Conservation (phyloP, 768 basidiomycete species). For the Podaxis rugospora region DNA sequence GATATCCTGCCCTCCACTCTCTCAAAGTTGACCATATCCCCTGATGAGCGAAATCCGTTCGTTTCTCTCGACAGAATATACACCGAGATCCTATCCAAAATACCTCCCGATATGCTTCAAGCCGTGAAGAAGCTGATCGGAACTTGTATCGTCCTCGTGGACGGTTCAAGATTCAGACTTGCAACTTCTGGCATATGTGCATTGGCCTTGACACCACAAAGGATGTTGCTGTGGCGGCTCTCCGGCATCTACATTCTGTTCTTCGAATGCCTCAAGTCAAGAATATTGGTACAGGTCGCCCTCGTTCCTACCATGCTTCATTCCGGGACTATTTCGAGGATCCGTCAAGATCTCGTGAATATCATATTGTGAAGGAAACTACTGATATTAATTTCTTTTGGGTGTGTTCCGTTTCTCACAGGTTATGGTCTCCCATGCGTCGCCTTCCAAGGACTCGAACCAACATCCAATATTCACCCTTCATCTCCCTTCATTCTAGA, state of each 20-base stretch:
- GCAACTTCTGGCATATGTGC: neutral
- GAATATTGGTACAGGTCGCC: neutral
- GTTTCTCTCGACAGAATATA: neutral
- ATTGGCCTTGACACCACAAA: neutral
- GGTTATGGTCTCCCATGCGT: no score
- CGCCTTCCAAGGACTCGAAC: no score
- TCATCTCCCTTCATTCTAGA: no score
- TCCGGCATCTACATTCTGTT: neutral
- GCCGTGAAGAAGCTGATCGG: neutral
- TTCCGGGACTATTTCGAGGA: neutral
- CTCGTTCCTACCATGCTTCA: no score
- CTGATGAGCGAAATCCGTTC: neutral
- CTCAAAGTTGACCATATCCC: neutral
- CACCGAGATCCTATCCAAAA: neutral
- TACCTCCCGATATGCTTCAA: neutral
- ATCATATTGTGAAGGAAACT: neutral
- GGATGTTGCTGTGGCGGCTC: neutral
- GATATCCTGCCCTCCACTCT: neutral
- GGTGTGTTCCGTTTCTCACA: no score
- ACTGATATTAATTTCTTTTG: no score
- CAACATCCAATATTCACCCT: no score
- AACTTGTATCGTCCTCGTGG: neutral
- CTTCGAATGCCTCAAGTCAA: neutral
- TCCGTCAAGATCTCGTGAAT: neutral
- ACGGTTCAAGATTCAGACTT: neutral